Percentiles rank a stretch among this genome's conserved stretches.
Conservation (phyloP, 1,284 basidiomycete genomes). For the Ustilago loliicola region DNA sequence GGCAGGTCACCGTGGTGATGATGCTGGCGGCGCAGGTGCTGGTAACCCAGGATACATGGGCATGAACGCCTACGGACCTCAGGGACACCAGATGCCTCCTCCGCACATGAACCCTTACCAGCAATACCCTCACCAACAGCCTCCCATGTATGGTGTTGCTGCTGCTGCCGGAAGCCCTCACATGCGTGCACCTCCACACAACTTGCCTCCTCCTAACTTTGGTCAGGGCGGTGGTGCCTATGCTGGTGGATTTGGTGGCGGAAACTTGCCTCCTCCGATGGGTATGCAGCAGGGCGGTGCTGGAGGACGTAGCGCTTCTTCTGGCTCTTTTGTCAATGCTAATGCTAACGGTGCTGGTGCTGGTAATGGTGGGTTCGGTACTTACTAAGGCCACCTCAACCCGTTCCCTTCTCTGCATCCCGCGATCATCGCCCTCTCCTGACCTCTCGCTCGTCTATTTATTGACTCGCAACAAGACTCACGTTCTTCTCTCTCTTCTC, state of each 20-base stretch:
- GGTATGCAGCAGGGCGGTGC: conserved; percentile 21
- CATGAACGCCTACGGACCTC: conserved; percentile 25
- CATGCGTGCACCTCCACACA: conserved; percentile 6
- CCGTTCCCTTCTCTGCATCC: too few relatives aligned
- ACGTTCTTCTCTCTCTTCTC: not conserved
- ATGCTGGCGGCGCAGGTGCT: conserved; percentile 4
- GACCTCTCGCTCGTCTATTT: not conserved
- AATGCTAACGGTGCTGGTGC: conserved; percentile 6
- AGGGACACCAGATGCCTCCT: conserved; percentile 15
- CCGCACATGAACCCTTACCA: conserved; percentile 16
- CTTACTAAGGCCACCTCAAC: conserved; percentile 18
- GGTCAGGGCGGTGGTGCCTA: conserved; percentile 6
- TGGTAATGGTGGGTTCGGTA: conserved; percentile 22
- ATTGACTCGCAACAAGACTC: not conserved
- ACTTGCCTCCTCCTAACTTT: conserved; percentile 29
- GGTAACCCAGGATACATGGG: conserved; percentile 29
- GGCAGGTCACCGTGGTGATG: conserved; percentile 18
- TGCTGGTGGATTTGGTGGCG: conserved; percentile 13
- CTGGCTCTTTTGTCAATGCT: not conserved
- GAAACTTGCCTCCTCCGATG: conserved; percentile 20
- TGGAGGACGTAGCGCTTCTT: conserved; percentile 4
- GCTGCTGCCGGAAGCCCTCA: conserved; percentile 8
- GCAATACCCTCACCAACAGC: conserved; percentile 20
- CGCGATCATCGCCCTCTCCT: too few relatives aligned
- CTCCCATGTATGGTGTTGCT: conserved; percentile 19